These are phyloP conservation scores for Sisymbrium altissimum DNA, from an alignment of 345 rosid species.

Conservation along the genomic window DNA sequence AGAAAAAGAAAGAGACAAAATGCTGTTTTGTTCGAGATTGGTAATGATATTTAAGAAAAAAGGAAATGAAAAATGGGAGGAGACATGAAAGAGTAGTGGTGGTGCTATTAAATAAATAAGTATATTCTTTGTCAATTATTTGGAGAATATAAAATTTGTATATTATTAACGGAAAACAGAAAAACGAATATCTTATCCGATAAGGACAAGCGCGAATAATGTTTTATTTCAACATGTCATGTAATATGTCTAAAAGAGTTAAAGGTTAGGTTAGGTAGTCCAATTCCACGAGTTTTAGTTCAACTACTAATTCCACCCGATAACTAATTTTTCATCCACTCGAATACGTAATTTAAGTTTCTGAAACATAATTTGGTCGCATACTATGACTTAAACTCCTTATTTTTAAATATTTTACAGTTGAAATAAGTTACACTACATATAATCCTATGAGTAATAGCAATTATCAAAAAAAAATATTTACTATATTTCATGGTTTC, in stretches of 20 bases:
- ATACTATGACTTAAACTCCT: neutral
- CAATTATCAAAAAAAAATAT: too few relatives aligned
- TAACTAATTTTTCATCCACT: conserved; percentile 17
- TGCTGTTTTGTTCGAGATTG: conserved; percentile 14
- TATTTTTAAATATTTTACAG: neutral
- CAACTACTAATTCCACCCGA: conserved; percentile 19
- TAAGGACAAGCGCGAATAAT: conserved; percentile 16
- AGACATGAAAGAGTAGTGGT: conserved; percentile 36
- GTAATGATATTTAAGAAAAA: conserved; percentile 24
- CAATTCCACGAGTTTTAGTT: conserved; percentile 21
- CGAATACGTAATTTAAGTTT: neutral
- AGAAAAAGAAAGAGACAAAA: conserved; percentile 24
- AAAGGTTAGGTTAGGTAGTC: conserved; percentile 19
- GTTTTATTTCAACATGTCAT: neutral
- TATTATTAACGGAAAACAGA: conserved; percentile 28
- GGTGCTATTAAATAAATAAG: conserved; percentile 10
- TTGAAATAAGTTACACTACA: too few relatives aligned
- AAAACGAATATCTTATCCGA: conserved; percentile 34
- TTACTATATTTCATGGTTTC: neutral
- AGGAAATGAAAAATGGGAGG: neutral
- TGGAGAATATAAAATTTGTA: conserved; percentile 9
- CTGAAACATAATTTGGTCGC: neutral
- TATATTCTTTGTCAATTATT: conserved; percentile 23
- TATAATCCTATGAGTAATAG: too few relatives aligned
- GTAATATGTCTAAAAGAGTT: conserved; percentile 1